These are phyloP conservation scores for Aureobasidium sp. DNA, from an alignment of 2,329 filamentous ascomycete species.

Conservation along the genomic window DNA sequence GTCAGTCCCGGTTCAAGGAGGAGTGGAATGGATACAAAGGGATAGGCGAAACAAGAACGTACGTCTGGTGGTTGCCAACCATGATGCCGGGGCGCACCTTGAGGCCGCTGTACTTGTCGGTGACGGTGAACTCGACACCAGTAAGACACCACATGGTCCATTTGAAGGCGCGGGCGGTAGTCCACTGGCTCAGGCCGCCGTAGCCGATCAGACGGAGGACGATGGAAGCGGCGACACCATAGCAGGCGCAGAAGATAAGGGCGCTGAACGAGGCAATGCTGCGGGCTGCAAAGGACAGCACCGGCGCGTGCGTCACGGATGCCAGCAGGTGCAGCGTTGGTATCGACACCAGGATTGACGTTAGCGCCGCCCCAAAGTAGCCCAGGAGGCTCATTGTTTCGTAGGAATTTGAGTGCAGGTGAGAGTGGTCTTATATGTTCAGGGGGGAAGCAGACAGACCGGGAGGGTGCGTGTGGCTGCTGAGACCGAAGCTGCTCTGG, in stretches of 20 bases:
- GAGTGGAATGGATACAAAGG: background rate
- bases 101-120: conserved; percentile 54
- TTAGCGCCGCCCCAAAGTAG: conserved; percentile 21
- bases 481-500: background rate
- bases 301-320: conserved; percentile 25
- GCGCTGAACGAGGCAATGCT: conserved; percentile 35
- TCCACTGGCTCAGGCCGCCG: conserved; percentile 76
- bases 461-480: background rate
- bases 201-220: conserved; percentile 61
- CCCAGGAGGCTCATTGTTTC: conserved; percentile 20
- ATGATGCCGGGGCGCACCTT: conserved; percentile 74
- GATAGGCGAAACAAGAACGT: conserved; percentile 19
- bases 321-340: conserved; percentile 28
- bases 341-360: conserved; percentile 20
- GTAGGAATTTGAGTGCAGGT: background rate
- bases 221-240: conserved; percentile 68
- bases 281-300: conserved; percentile 57
- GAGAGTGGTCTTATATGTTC: background rate
- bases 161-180: conserved; percentile 69
- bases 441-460: background rate
- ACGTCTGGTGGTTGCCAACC: conserved; percentile 87
- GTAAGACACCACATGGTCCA: conserved; percentile 65
- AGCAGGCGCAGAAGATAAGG: conserved; percentile 45
- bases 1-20: background rate
- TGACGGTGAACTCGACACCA: conserved; percentile 67